Conservation (phyloP, 768 basidiomycete species). For the Suillus subluteus region DNA sequence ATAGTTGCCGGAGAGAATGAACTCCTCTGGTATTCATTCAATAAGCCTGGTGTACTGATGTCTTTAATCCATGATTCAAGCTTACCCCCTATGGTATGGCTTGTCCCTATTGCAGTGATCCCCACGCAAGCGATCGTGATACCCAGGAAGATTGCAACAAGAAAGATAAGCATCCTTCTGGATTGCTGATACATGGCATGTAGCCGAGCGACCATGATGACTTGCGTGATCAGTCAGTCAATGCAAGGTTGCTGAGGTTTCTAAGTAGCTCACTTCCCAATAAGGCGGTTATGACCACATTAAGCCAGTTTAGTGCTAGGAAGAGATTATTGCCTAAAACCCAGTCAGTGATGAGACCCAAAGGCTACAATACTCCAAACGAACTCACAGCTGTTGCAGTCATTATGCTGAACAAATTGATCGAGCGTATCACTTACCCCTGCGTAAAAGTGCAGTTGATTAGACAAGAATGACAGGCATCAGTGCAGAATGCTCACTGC, state of each 20-base stretch:
- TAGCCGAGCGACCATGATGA: neutral
- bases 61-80: neutral
- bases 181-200: conserved; percentile 6
- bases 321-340: neutral
- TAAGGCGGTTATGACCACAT: neutral
- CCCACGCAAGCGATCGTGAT: neutral
- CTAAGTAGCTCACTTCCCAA: neutral
- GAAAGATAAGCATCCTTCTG: neutral
- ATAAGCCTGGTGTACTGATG: neutral
- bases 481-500: neutral
- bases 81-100: neutral
- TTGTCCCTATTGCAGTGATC: neutral
- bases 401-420: neutral
- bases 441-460: neutral
- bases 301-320: neutral
- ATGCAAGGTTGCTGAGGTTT: neutral
- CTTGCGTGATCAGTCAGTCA: neutral
- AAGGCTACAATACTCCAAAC: neutral
- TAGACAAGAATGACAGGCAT: neutral
- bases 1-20: neutral
- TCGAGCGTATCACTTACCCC: neutral
- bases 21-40: neutral
- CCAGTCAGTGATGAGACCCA: neutral
- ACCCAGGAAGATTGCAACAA: neutral
- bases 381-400: neutral